These are phyloP conservation scores for Diddensiella transvaalensis DNA, from an alignment of 805 yeast species.

Conservation along the genomic window DNA sequence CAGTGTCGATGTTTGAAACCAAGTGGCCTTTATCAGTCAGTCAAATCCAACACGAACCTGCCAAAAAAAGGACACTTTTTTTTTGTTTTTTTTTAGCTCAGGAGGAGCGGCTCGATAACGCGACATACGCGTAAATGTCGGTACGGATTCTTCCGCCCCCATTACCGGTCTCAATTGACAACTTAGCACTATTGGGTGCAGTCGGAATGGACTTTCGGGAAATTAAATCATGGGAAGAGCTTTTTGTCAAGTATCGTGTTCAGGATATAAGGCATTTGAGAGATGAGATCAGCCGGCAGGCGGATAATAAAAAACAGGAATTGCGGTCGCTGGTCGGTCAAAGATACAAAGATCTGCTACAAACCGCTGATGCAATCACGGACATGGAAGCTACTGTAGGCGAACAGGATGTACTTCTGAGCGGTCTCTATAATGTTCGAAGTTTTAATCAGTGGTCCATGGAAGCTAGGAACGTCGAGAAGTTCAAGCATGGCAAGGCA, in stretches of 20 bases:
- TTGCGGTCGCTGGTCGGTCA: constrained; percentile 24
- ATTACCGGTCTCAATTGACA: no score
- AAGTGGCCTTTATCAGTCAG: neutral
- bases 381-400: constrained; percentile 17
- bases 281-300: constrained; percentile 10
- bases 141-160: neutral
- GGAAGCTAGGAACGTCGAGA: constrained; percentile 12
- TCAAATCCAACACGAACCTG: neutral
- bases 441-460: constrained; percentile 14
- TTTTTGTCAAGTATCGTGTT: constrained; percentile 18
- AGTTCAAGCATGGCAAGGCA: constrained; percentile 2
- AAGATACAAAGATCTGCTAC: constrained; percentile 23
- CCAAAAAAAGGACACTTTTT: neutral
- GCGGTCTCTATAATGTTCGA: constrained; percentile 9
- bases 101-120: neutral
- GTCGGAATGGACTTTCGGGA: constrained; percentile 5
- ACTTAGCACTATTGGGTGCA: no score
- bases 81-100: neutral
- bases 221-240: constrained; percentile 20
- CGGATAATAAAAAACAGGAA: constrained; percentile 19
- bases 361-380: constrained; percentile 23
- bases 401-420: constrained; percentile 14
- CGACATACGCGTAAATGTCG: neutral
- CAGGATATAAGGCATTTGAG: constrained; percentile 19
- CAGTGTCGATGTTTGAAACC: neutral